These are phyloP conservation scores for Takashimella tepidaria DNA, from an alignment of 1,284 basidiomycete species.

Conservation along the genomic window DNA sequence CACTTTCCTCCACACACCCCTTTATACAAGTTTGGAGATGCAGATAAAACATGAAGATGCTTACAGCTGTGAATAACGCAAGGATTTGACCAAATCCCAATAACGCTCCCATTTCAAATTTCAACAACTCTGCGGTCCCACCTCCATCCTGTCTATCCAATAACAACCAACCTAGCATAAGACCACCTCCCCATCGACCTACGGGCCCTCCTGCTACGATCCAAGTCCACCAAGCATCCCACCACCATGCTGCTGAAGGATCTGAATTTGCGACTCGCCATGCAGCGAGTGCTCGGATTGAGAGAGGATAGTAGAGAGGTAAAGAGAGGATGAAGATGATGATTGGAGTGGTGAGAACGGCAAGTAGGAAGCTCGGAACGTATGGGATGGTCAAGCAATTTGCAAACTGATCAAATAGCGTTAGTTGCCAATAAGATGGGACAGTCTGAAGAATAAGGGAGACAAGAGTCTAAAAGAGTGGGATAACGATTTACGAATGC, in stretches of 20 bases:
- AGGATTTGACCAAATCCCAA: slow-evolving; percentile 23
- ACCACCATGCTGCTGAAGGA: slow-evolving; percentile 22
- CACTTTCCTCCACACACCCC: too few relatives aligned
- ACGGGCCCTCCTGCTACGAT: slow-evolving; percentile 37
- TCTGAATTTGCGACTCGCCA: slow-evolving; percentile 12
- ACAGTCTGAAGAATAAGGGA: too few relatives aligned
- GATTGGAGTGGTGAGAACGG: slow-evolving; percentile 25
- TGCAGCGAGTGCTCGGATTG: slow-evolving; percentile 13
- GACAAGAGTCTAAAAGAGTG: background rate
- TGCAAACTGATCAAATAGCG: slow-evolving; percentile 27
- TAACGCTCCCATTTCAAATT: slow-evolving; percentile 23
- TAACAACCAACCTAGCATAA: slow-evolving; percentile 31
- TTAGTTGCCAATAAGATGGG: background rate
- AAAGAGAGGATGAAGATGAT: slow-evolving; percentile 19
- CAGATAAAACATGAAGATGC: too few relatives aligned
- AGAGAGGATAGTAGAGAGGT: slow-evolving; percentile 19
- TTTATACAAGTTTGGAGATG: too few relatives aligned
- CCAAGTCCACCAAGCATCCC: slow-evolving; percentile 32
- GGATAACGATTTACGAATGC: slow-evolving; percentile 27
- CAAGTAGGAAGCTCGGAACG: slow-evolving; percentile 31
- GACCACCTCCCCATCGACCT: slow-evolving; percentile 26
- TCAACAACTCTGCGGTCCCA: slow-evolving; percentile 1
- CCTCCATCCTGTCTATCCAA: slow-evolving; percentile 23
- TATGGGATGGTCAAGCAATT: slow-evolving; percentile 42
- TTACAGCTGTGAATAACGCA: slow-evolving; percentile 25